A percentile compares a stretch with the other conserved stretches of the same genome.
These are phyloP conservation scores for Aspergillus persii DNA, from an alignment of 2,329 filamentous ascomycete species.

Conservation along the genomic window DNA sequence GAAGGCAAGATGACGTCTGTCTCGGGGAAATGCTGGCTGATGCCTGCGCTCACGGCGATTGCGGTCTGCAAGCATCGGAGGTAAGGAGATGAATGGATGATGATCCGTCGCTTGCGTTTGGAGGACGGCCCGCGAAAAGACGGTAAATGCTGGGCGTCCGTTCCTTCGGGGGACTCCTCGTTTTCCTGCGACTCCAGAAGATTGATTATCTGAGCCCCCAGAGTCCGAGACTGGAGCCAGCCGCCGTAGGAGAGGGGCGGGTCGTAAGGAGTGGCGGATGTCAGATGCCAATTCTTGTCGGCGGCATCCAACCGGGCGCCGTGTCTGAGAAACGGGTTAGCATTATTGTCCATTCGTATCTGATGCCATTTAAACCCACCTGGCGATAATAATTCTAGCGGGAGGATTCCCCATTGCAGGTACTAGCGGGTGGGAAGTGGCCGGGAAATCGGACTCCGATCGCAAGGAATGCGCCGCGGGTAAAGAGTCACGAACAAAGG, in stretches of 20 bases:
- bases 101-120: slow-evolving; percentile 67
- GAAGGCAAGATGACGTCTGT: slow-evolving; percentile 13
- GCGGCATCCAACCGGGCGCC: slow-evolving; percentile 91
- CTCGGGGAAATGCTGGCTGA: slow-evolving; percentile 51
- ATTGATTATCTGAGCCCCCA: slow-evolving; percentile 79
- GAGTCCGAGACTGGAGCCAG: slow-evolving; percentile 79
- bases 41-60: slow-evolving; percentile 79
- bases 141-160: slow-evolving; percentile 2
- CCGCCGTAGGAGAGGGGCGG: slow-evolving; percentile 92
- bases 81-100: slow-evolving; percentile 93
- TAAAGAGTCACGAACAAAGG: neutral
- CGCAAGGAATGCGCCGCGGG: neutral
- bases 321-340: slow-evolving; percentile 62
- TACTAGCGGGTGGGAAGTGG: neutral
- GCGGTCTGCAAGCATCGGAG: slow-evolving; percentile 90
- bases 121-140: slow-evolving; percentile 9
- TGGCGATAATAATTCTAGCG: slow-evolving; percentile 43
- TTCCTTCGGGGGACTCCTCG: slow-evolving; percentile 8
- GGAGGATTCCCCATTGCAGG: slow-evolving; percentile 38
- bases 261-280: slow-evolving; percentile 91
- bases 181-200: slow-evolving; percentile 56
- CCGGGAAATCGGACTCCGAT: neutral
- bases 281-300: slow-evolving; percentile 92
- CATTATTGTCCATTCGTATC: neutral
- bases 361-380: slow-evolving; percentile 25